These are phyloP conservation scores for Smallanthus sonchifolius DNA, from an alignment of 129 eudicot species.

Conservation along the genomic window DNA sequence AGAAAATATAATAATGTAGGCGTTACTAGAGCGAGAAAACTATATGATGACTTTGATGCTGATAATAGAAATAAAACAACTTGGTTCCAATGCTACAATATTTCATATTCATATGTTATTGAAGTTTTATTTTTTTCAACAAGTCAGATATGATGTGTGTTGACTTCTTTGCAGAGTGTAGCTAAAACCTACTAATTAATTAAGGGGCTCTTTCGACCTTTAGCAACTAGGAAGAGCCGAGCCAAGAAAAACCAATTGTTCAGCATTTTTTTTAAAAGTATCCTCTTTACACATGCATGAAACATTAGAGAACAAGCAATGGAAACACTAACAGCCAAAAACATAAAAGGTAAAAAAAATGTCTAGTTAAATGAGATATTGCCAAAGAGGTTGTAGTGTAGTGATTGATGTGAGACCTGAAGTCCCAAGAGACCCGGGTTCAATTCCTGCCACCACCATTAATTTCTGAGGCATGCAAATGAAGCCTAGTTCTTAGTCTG, in stretches of 20 bases:
- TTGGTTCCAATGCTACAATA: neutral
- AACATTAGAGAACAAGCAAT: neutral
- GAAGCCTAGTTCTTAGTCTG: too few relatives aligned
- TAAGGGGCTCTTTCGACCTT: slow-evolving; percentile 5
- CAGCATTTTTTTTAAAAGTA: too few relatives aligned
- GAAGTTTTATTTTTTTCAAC: neutral
- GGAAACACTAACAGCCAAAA: too few relatives aligned
- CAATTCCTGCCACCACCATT: too few relatives aligned
- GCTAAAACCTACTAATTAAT: neutral
- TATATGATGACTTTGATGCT: too few relatives aligned
- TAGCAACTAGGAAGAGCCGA: neutral
- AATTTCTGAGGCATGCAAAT: too few relatives aligned
- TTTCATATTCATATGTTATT: neutral
- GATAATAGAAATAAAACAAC: neutral
- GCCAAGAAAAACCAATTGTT: neutral
- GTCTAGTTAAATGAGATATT: too few relatives aligned
- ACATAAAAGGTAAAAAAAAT: too few relatives aligned
- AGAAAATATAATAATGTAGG: neutral
- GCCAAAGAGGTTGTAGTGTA: too few relatives aligned
- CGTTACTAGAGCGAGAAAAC: too few relatives aligned
- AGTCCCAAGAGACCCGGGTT: too few relatives aligned
- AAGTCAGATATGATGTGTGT: neutral
- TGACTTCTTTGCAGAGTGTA: neutral
- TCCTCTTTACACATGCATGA: neutral
- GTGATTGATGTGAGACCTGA: too few relatives aligned